Conservation (phyloP, 202 grass and related monocot species). For the Bolboschoenoplectus hybrid region DNA sequence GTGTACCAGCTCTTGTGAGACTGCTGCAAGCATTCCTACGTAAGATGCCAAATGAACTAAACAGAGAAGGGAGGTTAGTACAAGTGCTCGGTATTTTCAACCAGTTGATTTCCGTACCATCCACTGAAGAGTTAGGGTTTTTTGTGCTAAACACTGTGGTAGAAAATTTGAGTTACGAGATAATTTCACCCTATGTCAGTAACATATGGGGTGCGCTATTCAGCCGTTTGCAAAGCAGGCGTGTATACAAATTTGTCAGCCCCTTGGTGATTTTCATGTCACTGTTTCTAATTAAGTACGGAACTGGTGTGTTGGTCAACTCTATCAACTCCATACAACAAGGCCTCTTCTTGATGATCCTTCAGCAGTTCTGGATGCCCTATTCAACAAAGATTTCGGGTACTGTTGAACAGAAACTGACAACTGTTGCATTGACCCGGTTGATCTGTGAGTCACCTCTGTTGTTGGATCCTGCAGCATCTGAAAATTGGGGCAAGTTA, state of each 20-base stretch:
- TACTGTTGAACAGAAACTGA: slow-evolving; percentile 76
- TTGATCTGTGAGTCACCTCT: slow-evolving; percentile 73
- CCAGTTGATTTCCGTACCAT: slow-evolving; percentile 54
- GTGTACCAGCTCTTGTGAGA: slow-evolving; percentile 85
- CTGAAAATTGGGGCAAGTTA: slow-evolving; percentile 85
- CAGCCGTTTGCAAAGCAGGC: slow-evolving; percentile 63
- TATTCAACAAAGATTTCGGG: slow-evolving; percentile 87
- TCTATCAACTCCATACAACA: slow-evolving; percentile 76
- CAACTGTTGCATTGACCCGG: slow-evolving; percentile 82
- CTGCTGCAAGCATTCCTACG: slow-evolving; percentile 81
- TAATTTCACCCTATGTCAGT: slow-evolving; percentile 67
- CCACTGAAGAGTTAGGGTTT: slow-evolving; percentile 90
- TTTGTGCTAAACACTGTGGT: slow-evolving; percentile 90
- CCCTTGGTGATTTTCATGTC: slow-evolving; percentile 87
- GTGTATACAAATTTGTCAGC: slow-evolving; percentile 86
- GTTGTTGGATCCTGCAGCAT: slow-evolving; percentile 63
- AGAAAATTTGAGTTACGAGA: slow-evolving; percentile 82
- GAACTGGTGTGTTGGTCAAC: slow-evolving; percentile 65
- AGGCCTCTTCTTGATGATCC: slow-evolving; percentile 63
- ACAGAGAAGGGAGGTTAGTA: slow-evolving; percentile 70
- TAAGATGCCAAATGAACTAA: slow-evolving; percentile 97
- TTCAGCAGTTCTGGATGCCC: slow-evolving; percentile 87
- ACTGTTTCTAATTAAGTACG: slow-evolving; percentile 78
- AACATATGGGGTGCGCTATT: slow-evolving; percentile 87
- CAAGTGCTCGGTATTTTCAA: slow-evolving; percentile 76